Percentiles rank a stretch among this genome's conserved stretches.
These are phyloP conservation scores for Pseudogymnoascus sp. DNA, from an alignment of 2,329 filamentous ascomycete genomes.

Conservation along the genomic window DNA sequence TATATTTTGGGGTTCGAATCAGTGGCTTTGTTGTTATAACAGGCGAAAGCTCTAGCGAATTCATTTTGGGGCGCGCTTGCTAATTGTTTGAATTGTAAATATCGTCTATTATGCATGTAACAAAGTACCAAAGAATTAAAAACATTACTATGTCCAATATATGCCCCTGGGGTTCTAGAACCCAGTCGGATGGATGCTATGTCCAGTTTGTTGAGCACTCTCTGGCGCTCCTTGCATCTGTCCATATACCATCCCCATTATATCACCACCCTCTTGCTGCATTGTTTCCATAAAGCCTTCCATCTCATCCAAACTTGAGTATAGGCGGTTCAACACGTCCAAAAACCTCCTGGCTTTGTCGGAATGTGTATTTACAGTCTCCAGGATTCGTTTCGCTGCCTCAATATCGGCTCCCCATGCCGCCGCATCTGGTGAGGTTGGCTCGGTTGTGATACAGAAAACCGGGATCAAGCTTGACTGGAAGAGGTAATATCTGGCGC, in stretches of 20 bases:
- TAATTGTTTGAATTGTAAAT: background rate
- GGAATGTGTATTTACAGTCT: constrained; percentile 4
- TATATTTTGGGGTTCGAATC: background rate
- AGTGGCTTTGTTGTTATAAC: background rate
- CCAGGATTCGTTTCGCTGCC: constrained; percentile 7
- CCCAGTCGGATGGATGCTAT: background rate
- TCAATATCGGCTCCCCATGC: constrained; percentile 9
- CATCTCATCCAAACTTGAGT: constrained; percentile 4
- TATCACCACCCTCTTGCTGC: background rate
- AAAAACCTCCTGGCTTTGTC: constrained; percentile 3
- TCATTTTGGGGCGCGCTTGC: background rate
- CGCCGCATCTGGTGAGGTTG: constrained; percentile 7
- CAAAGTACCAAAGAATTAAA: background rate
- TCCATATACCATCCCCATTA: constrained; percentile 5
- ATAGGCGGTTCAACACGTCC: background rate
- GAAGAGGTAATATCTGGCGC: constrained; percentile 32
- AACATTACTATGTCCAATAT: background rate
- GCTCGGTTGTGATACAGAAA: constrained; percentile 15
- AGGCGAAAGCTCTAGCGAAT: background rate
- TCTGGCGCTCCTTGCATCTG: constrained; percentile 6
- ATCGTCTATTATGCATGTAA: constrained; percentile 1
- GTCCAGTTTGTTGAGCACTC: constrained; percentile 4
- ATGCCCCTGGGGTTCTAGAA: background rate
- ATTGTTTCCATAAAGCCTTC: constrained; percentile 4
- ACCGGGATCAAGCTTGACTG: constrained; percentile 32